phyloP scores from a whole-genome alignment of 2,329 filamentous ascomycete genomes.

The Cephalotrichum gorgonifer region DNA sequence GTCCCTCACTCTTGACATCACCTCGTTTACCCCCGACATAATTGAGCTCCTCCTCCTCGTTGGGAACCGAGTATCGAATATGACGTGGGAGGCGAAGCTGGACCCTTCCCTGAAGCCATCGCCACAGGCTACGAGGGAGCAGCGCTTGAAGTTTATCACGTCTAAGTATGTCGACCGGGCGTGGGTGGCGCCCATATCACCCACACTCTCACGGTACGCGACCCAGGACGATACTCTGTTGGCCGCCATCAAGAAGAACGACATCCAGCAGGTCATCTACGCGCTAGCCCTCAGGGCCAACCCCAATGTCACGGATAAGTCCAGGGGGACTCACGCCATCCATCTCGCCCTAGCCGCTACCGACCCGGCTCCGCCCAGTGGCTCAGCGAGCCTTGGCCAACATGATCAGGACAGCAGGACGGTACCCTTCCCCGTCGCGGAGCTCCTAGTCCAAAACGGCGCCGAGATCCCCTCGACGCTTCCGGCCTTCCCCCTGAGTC shows the following conservation, averaged over 20 bases:
- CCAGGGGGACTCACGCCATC: slow-evolving; percentile 76
- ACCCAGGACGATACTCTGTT: slow-evolving; percentile 81
- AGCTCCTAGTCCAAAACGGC: slow-evolving; percentile 87
- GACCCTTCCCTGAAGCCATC: slow-evolving; percentile 64
- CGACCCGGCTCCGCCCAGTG: slow-evolving; percentile 70
- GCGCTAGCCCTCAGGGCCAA: slow-evolving; percentile 79
- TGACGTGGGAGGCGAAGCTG: slow-evolving; percentile 86
- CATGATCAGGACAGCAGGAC: slow-evolving; percentile 33
- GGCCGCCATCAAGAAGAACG: slow-evolving; percentile 90
- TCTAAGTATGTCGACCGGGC: slow-evolving; percentile 82
- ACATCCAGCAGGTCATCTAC: slow-evolving; percentile 87
- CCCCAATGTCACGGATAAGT: slow-evolving; percentile 77
- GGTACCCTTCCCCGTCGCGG: slow-evolving; percentile 76
- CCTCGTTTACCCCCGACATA: slow-evolving; percentile 93
- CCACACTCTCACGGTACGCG: slow-evolving; percentile 63
- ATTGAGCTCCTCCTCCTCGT: slow-evolving; percentile 86
- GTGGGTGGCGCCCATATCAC: slow-evolving; percentile 69
- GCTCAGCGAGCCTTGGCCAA: slow-evolving; percentile 27
- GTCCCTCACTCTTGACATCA: slow-evolving; percentile 88
- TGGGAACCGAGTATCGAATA: slow-evolving; percentile 90
- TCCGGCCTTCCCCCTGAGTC: slow-evolving; percentile 75
- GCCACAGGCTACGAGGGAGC: slow-evolving; percentile 73
- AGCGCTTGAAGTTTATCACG: slow-evolving; percentile 89
- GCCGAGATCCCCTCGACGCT: slow-evolving; percentile 69
- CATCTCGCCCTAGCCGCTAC: slow-evolving; percentile 88